These are phyloP conservation scores for Clonostachys rhizophaga DNA, from an alignment of 2,329 filamentous ascomycete genomes.

Conservation along the genomic window DNA sequence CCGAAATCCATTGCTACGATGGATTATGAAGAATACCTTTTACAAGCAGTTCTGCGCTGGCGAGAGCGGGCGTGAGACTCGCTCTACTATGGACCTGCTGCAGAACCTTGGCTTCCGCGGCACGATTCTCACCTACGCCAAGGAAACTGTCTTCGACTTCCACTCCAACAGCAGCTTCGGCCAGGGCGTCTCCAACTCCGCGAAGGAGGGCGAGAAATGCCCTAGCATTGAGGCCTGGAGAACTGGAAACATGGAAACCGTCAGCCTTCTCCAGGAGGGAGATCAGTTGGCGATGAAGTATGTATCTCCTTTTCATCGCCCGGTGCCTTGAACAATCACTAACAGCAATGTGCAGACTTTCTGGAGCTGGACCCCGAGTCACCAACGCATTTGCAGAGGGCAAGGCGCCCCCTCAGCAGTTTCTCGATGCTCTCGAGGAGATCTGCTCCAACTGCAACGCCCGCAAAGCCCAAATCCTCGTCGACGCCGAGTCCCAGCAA, in stretches of 20 bases:
- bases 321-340: not conserved
- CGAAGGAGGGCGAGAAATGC: constrained; percentile 22
- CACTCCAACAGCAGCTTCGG: constrained; percentile 15
- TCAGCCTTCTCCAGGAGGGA: constrained; percentile 21
- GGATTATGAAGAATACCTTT: constrained; percentile 43
- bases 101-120: constrained; percentile 46
- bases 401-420: constrained; percentile 27
- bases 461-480: constrained; percentile 31
- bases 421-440: constrained; percentile 32
- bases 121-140: constrained; percentile 52
- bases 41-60: constrained; percentile 54
- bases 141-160: constrained; percentile 33
- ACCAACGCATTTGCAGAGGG: constrained; percentile 27
- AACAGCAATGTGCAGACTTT: constrained; percentile 17
- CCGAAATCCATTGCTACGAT: constrained; percentile 40
- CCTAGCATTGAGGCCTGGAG: constrained; percentile 27
- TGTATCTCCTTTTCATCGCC: constrained; percentile 2
- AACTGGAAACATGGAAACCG: constrained; percentile 20
- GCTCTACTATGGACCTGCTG: constrained; percentile 31
- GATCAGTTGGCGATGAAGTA: constrained; percentile 32
- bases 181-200: constrained; percentile 4
- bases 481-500: constrained; percentile 40
- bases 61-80: constrained; percentile 38
- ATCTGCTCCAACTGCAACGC: constrained; percentile 29
- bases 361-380: constrained; percentile 33